Conservation (phyloP, 1,284 basidiomycete genomes). For the Coniferiporia sulphurascens region DNA sequence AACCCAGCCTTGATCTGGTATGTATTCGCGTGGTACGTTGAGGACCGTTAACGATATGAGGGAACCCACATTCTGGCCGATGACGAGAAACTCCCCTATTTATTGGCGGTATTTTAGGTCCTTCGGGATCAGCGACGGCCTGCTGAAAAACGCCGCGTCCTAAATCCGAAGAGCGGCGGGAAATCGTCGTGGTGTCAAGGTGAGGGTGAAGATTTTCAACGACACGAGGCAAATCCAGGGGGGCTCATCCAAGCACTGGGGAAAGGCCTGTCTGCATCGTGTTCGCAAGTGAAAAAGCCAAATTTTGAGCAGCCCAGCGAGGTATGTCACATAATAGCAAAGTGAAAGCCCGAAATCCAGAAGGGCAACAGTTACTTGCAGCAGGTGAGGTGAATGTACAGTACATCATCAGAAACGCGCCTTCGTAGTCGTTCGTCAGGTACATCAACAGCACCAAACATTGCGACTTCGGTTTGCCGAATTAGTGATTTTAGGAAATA, state of each 20-base stretch:
- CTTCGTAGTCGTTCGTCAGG: not conserved
- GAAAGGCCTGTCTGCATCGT: not conserved
- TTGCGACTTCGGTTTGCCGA: not conserved
- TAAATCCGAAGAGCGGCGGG: not conserved
- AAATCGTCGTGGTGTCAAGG: not conserved
- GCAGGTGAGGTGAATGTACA: no score
- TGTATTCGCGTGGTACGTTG: not conserved
- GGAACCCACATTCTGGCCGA: not conserved
- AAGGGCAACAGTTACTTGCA: no score
- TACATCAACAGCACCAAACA: not conserved
- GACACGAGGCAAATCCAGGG: conserved; percentile 8
- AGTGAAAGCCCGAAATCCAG: no score
- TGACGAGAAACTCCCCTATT: not conserved
- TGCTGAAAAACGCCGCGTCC: not conserved
- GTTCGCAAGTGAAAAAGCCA: not conserved
- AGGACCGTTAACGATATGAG: not conserved
- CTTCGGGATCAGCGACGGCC: not conserved
- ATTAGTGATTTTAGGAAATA: not conserved
- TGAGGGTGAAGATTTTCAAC: not conserved
- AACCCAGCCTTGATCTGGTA: not conserved
- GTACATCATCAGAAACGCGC: no score
- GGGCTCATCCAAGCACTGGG: not conserved
- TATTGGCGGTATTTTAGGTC: not conserved
- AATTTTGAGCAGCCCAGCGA: not conserved
- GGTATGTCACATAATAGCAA: no score